These are phyloP conservation scores for Begonia peltatifolia DNA, from an alignment of 306 rosid genomes.

Conservation along the genomic window DNA sequence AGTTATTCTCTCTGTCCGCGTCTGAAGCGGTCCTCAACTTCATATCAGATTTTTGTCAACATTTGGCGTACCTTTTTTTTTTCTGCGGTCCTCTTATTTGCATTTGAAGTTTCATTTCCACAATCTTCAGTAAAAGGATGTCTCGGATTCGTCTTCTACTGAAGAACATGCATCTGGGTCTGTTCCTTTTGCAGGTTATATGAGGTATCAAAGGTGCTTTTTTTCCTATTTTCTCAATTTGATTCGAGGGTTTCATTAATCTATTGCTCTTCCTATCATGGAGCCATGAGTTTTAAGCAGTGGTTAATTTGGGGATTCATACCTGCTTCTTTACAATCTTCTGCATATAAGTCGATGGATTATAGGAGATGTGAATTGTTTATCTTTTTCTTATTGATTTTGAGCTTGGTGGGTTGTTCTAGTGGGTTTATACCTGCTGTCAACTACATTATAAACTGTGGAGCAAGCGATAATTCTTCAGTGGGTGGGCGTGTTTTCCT, in stretches of 20 bases:
- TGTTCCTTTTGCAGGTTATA: constrained; percentile 8
- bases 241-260: constrained; percentile 9
- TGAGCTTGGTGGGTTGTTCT: constrained; percentile 35
- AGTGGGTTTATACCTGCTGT: constrained; percentile 40
- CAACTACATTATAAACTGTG: constrained; percentile 78
- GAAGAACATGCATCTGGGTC: constrained; percentile 9
- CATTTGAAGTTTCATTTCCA: background rate
- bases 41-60: constrained; percentile 7
- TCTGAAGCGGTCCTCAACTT: constrained; percentile 22
- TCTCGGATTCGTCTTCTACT: constrained; percentile 5
- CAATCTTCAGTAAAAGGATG: background rate
- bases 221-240: constrained; percentile 5
- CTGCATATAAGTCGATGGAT: constrained; percentile 19
- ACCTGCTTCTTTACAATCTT: constrained; percentile 3
- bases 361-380: constrained; percentile 23
- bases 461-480: constrained; percentile 27
- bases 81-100: constrained; percentile 5
- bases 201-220: constrained; percentile 15
- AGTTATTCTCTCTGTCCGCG: constrained; percentile 9
- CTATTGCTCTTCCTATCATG: background rate
- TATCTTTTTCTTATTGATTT: constrained; percentile 25
- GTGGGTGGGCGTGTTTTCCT: constrained; percentile 45
- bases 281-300: constrained; percentile 7
- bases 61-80: constrained; percentile 10
- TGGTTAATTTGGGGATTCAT: background rate